A percentile compares a stretch with the other conserved stretches of the same genome.
phyloP scores from a whole-genome alignment of 306 rosid species.

The Corylus heterophylla region DNA sequence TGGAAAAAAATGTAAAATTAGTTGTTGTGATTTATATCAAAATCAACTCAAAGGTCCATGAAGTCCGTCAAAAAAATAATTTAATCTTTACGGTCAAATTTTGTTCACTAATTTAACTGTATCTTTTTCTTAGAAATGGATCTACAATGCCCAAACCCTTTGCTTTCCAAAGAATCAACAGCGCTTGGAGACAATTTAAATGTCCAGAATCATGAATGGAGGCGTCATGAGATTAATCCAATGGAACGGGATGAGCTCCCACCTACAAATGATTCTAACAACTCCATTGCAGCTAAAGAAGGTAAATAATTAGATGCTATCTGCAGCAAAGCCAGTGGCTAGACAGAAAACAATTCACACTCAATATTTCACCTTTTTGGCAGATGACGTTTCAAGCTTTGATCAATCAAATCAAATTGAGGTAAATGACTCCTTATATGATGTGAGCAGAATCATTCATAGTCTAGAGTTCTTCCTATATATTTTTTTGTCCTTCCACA shows the following conservation, averaged over 20 bases:
- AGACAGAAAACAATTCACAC: constrained; percentile 20
- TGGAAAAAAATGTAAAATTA: too few relatives aligned
- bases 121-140: too few relatives aligned
- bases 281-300: constrained; percentile 39
- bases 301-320: constrained; percentile 53
- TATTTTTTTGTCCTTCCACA: neutral
- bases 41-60: too few relatives aligned
- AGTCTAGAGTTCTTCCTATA: neutral
- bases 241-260: too few relatives aligned
- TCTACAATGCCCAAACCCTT: neutral
- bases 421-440: constrained; percentile 37
- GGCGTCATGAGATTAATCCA: constrained; percentile 34
- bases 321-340: constrained; percentile 22
- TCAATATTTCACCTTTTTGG: constrained; percentile 23
- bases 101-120: too few relatives aligned
- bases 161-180: constrained; percentile 22
- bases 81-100: too few relatives aligned
- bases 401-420: constrained; percentile 57
- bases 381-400: constrained; percentile 51
- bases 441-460: constrained; percentile 53
- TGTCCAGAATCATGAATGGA: constrained; percentile 49
- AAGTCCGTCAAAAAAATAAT: too few relatives aligned
- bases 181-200: constrained; percentile 33
- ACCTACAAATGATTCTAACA: constrained; percentile 44
- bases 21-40: too few relatives aligned